Conservation (phyloP, 2,329 filamentous ascomycete species). For the Aspergillus pseudotamarii region DNA sequence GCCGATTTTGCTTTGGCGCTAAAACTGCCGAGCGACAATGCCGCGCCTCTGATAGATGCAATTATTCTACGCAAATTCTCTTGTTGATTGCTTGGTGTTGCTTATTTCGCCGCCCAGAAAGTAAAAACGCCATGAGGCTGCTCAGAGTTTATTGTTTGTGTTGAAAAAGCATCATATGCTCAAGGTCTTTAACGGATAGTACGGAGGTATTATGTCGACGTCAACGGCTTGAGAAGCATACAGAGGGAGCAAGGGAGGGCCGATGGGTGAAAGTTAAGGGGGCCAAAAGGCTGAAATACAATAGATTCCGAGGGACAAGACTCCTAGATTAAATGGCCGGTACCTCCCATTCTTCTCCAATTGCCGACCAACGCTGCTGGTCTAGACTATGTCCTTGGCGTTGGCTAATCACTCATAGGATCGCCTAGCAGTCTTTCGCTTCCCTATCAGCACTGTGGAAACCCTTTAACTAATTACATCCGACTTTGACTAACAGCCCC, state of each 20-base stretch:
- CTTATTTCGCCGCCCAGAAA: not conserved
- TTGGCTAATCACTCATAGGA: not conserved
- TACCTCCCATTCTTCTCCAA: not conserved
- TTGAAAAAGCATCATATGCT: too few species aligned
- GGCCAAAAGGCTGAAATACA: not conserved
- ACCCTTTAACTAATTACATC: too few species aligned
- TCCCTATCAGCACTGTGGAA: too few species aligned
- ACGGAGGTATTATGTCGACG: too few species aligned
- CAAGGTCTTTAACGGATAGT: too few species aligned
- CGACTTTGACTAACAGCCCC: too few species aligned
- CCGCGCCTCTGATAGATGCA: not conserved
- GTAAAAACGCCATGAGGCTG: not conserved
- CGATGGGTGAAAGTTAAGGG: too few species aligned
- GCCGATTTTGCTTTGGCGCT: not conserved
- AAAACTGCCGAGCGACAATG: not conserved
- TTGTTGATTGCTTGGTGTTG: not conserved
- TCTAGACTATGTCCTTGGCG: not conserved
- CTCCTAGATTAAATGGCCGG: not conserved
- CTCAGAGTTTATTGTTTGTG: too few species aligned
- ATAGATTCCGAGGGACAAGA: not conserved
- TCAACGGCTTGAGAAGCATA: too few species aligned
- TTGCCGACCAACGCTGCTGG: not conserved
- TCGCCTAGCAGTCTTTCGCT: not conserved
- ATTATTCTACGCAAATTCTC: not conserved
- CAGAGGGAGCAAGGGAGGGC: too few species aligned